Percentiles rank a stretch among this genome's conserved stretches.
These are phyloP conservation scores for Gamarada debralockiae DNA, from an alignment of 495 filamentous ascomycete species.

Conservation along the genomic window DNA sequence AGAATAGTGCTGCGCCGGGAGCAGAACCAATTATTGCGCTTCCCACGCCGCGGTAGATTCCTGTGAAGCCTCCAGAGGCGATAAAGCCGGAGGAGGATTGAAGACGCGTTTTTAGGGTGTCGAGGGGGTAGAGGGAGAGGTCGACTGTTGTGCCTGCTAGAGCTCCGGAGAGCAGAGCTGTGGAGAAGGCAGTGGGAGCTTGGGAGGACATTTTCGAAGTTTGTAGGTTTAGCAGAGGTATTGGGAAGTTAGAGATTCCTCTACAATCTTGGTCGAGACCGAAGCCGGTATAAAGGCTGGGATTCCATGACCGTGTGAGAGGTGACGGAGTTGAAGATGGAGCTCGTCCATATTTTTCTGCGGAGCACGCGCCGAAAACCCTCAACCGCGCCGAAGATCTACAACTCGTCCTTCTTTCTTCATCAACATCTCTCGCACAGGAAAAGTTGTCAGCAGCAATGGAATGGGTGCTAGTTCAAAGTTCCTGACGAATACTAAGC, in stretches of 20 bases:
- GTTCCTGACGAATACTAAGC: not conserved
- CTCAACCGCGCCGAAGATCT: not conserved
- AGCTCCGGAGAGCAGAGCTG: slow-evolving; percentile 65
- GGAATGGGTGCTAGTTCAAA: not conserved
- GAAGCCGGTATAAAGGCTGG: slow-evolving; percentile 11
- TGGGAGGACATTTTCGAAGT: slow-evolving; percentile 7
- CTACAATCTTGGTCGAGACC: slow-evolving; percentile 8
- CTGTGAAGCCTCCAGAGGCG: slow-evolving; percentile 68
- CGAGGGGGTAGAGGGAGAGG: slow-evolving; percentile 85
- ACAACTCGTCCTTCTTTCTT: not conserved
- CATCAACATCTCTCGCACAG: not conserved
- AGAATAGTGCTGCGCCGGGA: slow-evolving; percentile 96
- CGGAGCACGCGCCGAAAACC: not conserved
- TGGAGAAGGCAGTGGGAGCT: slow-evolving; percentile 38
- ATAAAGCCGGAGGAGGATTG: slow-evolving; percentile 81
- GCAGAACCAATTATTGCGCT: slow-evolving; percentile 83
- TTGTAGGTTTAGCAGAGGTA: not conserved
- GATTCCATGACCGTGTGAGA: slow-evolving; percentile 6
- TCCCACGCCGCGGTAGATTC: slow-evolving; percentile 69
- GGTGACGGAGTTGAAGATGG: slow-evolving; percentile 5
- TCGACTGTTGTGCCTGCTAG: slow-evolving; percentile 86
- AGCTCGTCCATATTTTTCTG: slow-evolving; percentile 9
- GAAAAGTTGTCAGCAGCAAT: not conserved
- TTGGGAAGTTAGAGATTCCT: not conserved
- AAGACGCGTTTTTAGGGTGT: slow-evolving; percentile 89